phyloP scores from a whole-genome alignment of 176 grass and related monocot species.

The Bonia amplexicaulis region DNA sequence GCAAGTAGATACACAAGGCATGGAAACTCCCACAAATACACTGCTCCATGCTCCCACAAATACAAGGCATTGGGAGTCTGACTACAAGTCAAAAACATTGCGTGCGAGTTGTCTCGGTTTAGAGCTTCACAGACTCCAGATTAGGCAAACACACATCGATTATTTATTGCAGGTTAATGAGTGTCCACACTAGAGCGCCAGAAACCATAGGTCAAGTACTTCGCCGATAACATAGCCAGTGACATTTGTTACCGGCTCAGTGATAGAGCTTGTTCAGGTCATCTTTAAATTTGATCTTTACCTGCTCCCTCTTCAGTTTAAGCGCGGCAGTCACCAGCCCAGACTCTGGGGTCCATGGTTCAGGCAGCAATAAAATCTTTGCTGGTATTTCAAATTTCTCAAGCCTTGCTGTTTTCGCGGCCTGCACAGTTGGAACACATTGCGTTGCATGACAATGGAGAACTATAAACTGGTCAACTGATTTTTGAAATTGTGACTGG shows the following conservation, averaged over 20 bases:
- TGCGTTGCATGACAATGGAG: background rate
- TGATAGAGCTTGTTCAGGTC: slow-evolving; percentile 49
- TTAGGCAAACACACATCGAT: background rate
- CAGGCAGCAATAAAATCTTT: slow-evolving; percentile 55
- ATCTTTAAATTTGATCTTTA: slow-evolving; percentile 67
- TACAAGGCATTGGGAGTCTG: background rate
- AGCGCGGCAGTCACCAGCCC: slow-evolving; percentile 73
- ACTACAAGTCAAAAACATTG: background rate
- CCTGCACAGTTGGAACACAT: slow-evolving; percentile 31
- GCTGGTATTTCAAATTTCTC: slow-evolving; percentile 70
- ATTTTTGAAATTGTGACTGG: background rate
- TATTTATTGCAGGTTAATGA: background rate
- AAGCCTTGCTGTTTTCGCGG: slow-evolving; percentile 45
- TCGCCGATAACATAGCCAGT: background rate
- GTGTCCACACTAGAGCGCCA: background rate
- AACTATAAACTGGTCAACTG: background rate
- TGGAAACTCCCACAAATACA: background rate
- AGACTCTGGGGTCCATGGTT: slow-evolving; percentile 78
- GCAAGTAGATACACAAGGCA: background rate
- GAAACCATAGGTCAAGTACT: background rate
- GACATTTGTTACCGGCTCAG: background rate
- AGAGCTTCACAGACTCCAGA: background rate
- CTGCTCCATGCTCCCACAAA: background rate
- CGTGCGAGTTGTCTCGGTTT: background rate
- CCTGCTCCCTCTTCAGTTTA: slow-evolving; percentile 72